Evolutionary conservation across 2,329 filamentous ascomycete genomes (phyloP).

Genomic region (Corinectria fuckeliana): DNA sequence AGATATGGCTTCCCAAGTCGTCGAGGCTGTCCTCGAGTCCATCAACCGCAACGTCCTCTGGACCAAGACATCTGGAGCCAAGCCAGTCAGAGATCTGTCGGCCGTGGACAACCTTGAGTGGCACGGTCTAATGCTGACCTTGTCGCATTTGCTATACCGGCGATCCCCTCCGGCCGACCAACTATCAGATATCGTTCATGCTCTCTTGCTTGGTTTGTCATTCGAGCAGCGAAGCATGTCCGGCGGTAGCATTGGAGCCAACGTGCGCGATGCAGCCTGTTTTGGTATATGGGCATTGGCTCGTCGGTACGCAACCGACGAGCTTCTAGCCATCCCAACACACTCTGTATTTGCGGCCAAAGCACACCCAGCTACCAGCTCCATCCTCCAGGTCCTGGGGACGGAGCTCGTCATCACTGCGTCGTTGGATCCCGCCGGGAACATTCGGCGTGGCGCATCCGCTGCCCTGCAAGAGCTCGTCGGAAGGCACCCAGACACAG

Average conservation of each 20-base stretch:
- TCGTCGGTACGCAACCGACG: constrained; percentile 80
- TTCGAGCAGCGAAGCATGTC: constrained; percentile 90
- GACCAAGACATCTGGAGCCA: constrained; percentile 48
- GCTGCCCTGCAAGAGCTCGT: constrained; percentile 94
- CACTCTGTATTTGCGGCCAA: constrained; percentile 51
- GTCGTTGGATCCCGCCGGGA: constrained; percentile 87
- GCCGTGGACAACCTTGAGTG: constrained; percentile 83
- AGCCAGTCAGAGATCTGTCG: constrained; percentile 65
- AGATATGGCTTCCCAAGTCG: constrained; percentile 84
- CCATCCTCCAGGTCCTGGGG: constrained; percentile 78
- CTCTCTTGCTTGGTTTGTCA: constrained; percentile 77
- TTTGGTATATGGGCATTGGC: constrained; percentile 96
- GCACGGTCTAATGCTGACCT: constrained; percentile 89
- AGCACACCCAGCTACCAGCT: constrained; percentile 44
- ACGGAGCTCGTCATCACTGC: constrained; percentile 82
- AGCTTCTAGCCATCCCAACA: constrained; percentile 70
- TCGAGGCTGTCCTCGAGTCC: constrained; percentile 82
- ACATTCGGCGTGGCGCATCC: constrained; percentile 90
- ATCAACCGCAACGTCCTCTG: constrained; percentile 65
- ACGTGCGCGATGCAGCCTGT: constrained; percentile 92
- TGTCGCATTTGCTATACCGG: constrained; percentile 86
- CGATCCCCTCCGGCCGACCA: constrained; percentile 76
- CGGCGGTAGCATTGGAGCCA: constrained; percentile 84
- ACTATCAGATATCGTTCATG: constrained; percentile 76
- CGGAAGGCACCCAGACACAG: constrained; percentile 86